These are phyloP conservation scores for Lunasporangiospora selenospora DNA, from an alignment of 192 early-diverging fungal species.

Conservation along the genomic window DNA sequence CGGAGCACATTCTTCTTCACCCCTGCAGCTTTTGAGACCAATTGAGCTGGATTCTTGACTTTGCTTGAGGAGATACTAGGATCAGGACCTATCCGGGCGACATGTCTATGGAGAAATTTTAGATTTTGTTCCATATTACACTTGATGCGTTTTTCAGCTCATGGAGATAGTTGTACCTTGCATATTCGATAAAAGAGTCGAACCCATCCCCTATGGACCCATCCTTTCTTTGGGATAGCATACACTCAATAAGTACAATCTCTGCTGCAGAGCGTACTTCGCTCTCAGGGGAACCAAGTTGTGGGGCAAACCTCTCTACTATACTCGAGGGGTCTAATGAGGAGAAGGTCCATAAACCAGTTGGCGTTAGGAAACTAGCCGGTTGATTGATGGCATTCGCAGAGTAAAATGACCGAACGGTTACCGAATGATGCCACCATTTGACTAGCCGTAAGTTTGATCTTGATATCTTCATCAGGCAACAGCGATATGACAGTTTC, in stretches of 20 bases:
- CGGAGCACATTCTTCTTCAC: background rate
- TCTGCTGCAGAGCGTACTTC: background rate
- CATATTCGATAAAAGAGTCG: conserved; percentile 11
- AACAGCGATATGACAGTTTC: conserved; percentile 6
- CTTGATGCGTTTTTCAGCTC: too few species aligned
- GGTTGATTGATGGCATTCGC: too few species aligned
- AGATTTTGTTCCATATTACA: too few species aligned
- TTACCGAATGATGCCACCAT: conserved; percentile 20
- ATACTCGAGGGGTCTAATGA: conserved; percentile 5
- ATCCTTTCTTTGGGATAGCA: conserved; percentile 9
- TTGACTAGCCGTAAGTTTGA: background rate
- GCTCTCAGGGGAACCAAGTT: conserved; percentile 1
- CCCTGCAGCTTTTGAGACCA: background rate
- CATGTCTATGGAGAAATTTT: too few species aligned
- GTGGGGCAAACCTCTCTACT: conserved; percentile 4
- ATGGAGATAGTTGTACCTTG: too few species aligned
- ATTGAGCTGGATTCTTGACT: conserved; percentile 14
- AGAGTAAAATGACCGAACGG: background rate
- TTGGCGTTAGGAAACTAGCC: too few species aligned
- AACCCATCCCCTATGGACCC: conserved; percentile 12
- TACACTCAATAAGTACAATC: conserved; percentile 13
- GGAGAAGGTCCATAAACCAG: background rate
- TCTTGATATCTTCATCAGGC: background rate
- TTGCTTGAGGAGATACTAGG: background rate
- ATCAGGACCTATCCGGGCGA: too few species aligned